Conservation (phyloP, 2,329 filamentous ascomycete species). For the Ploettnerulaceae sp. region DNA sequence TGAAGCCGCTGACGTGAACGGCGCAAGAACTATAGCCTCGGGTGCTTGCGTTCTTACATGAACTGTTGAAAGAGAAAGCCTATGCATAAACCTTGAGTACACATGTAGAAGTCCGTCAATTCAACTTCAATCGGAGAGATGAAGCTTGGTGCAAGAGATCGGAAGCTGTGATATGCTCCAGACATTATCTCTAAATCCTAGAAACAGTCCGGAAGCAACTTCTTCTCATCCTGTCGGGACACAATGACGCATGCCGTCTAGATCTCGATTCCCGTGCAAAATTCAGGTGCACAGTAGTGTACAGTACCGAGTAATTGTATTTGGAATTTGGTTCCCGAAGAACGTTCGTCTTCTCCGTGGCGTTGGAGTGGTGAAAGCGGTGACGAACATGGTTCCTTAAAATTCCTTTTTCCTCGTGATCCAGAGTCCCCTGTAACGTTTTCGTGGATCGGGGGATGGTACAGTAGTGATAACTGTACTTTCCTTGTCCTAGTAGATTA, state of each 20-base stretch:
- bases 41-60: not conserved
- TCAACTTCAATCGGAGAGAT: too few relatives aligned
- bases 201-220: too few relatives aligned
- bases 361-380: not conserved
- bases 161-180: too few relatives aligned
- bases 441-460: not conserved
- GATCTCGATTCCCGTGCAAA: not conserved
- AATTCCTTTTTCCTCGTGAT: slow-evolving; percentile 6
- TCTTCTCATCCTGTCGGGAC: too few relatives aligned
- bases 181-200: too few relatives aligned
- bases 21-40: not conserved
- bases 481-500: not conserved
- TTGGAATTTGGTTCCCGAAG: slow-evolving; percentile 3
- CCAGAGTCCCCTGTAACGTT: not conserved
- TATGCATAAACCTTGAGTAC: not conserved
- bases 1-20: not conserved
- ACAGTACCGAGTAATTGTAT: not conserved
- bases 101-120: too few relatives aligned
- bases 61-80: not conserved
- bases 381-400: not conserved
- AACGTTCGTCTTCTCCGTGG: not conserved
- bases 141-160: too few relatives aligned
- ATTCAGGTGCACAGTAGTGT: not conserved
- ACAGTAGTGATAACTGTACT: not conserved
- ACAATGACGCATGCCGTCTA: not conserved